These are phyloP conservation scores for Trichoderma simmonsii DNA, from an alignment of 2,329 filamentous ascomycete species.

Conservation along the genomic window DNA sequence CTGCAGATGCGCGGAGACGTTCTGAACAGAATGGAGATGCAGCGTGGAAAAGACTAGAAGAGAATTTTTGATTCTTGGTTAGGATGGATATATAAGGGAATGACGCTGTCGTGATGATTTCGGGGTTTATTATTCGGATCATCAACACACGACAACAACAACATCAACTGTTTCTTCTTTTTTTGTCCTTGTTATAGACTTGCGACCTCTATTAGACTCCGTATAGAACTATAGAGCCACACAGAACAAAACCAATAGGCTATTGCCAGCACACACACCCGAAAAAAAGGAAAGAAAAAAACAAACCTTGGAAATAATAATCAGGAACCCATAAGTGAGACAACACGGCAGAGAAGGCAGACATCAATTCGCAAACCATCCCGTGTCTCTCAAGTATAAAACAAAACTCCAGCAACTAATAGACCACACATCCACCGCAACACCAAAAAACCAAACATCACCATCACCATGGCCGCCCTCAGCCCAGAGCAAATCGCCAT, in stretches of 20 bases:
- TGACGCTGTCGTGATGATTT: neutral
- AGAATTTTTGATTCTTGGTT: neutral
- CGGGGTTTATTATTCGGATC: neutral
- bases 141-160: neutral
- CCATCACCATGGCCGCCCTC: slow-evolving; percentile 45
- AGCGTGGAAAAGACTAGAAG: neutral
- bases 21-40: neutral
- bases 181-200: neutral
- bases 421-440: neutral
- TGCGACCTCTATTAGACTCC: neutral
- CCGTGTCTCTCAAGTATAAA: neutral
- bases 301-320: neutral
- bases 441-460: neutral
- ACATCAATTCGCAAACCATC: neutral
- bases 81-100: neutral
- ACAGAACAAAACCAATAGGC: neutral
- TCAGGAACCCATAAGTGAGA: neutral
- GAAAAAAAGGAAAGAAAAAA: neutral
- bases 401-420: neutral
- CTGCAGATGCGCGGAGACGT: slow-evolving; percentile 6
- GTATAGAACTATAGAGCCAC: neutral
- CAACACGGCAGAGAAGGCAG: neutral
- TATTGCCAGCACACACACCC: neutral
- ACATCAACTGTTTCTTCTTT: neutral
- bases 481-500: slow-evolving; percentile 63